phyloP scores from a whole-genome alignment of 257 asterid species.

The Penstemon eatonii region DNA sequence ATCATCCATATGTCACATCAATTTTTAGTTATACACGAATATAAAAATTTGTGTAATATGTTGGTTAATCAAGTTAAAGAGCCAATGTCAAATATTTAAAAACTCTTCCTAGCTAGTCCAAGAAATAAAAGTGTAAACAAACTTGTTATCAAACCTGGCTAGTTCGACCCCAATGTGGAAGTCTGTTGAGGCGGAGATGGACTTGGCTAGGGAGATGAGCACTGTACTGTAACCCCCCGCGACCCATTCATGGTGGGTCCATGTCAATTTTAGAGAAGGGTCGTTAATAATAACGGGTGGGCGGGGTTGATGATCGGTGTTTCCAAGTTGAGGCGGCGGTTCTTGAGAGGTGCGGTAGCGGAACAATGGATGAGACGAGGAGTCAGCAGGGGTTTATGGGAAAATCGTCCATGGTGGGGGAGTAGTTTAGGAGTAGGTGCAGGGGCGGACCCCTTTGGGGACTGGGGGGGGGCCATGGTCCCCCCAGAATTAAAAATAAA shows the following conservation, averaged over 20 bases:
- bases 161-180: slow-evolving; percentile 46
- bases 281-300: slow-evolving; percentile 45
- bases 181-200: slow-evolving; percentile 33
- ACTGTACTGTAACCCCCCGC: slow-evolving; percentile 74
- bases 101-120: too few relatives aligned
- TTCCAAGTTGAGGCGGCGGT: slow-evolving; percentile 27
- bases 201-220: slow-evolving; percentile 57
- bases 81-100: too few relatives aligned
- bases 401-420: slow-evolving; percentile 21
- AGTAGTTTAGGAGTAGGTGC: too few relatives aligned
- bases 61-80: too few relatives aligned
- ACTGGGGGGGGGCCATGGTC: too few relatives aligned
- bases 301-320: neutral
- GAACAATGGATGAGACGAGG: slow-evolving; percentile 33
- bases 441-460: too few relatives aligned
- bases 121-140: too few relatives aligned
- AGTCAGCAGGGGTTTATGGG: slow-evolving; percentile 17
- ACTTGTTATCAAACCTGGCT: too few relatives aligned
- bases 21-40: too few relatives aligned
- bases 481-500: too few relatives aligned
- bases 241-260: slow-evolving; percentile 87
- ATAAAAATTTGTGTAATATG: too few relatives aligned
- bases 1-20: too few relatives aligned
- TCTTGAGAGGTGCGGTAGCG: slow-evolving; percentile 36
- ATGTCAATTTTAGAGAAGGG: slow-evolving; percentile 55